A percentile compares a stretch with the other conserved stretches of the same genome.
Conservation (phyloP, 371 early-diverging fungal genomes). For the Actinomucor elegans region DNA sequence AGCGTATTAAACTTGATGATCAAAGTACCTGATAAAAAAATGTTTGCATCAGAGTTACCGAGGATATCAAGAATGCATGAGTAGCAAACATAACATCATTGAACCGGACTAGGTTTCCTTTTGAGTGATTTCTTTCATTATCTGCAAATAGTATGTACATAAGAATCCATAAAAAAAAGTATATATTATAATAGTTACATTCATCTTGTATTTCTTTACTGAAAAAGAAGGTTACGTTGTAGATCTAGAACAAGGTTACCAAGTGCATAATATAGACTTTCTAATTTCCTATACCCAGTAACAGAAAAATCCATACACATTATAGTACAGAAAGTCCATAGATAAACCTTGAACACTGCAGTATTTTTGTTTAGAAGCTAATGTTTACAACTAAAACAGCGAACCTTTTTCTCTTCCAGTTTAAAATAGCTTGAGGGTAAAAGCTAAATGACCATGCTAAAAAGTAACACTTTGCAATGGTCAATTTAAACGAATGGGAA, state of each 20-base stretch:
- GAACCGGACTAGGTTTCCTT: constrained; percentile 72
- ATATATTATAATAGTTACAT: constrained; percentile 36
- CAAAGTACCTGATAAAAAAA: constrained; percentile 69
- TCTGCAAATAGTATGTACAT: constrained; percentile 26
- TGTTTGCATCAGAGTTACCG: constrained; percentile 70
- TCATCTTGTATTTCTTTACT: constrained; percentile 70
- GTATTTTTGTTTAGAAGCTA: too few relatives aligned
- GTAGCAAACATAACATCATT: constrained; percentile 90
- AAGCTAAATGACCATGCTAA: constrained; percentile 49
- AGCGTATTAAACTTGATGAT: not conserved
- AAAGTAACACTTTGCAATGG: constrained; percentile 34
- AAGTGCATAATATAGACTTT: not conserved
- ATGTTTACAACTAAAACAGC: too few relatives aligned
- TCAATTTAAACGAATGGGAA: not conserved
- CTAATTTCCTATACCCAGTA: constrained; percentile 57
- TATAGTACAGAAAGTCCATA: constrained; percentile 86
- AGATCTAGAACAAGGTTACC: constrained; percentile 59
- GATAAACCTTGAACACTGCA: constrained; percentile 84
- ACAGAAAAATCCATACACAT: constrained; percentile 84
- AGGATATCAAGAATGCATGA: constrained; percentile 77
- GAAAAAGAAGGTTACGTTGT: constrained; percentile 75
- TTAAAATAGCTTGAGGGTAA: constrained; percentile 44
- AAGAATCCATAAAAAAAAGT: not conserved
- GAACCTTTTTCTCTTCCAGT: constrained; percentile 44
- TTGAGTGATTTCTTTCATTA: constrained; percentile 64